Base-by-base conservation (phyloP, 1,284 basidiomycete species). In the Gastroboletus turbinatus region DNA sequence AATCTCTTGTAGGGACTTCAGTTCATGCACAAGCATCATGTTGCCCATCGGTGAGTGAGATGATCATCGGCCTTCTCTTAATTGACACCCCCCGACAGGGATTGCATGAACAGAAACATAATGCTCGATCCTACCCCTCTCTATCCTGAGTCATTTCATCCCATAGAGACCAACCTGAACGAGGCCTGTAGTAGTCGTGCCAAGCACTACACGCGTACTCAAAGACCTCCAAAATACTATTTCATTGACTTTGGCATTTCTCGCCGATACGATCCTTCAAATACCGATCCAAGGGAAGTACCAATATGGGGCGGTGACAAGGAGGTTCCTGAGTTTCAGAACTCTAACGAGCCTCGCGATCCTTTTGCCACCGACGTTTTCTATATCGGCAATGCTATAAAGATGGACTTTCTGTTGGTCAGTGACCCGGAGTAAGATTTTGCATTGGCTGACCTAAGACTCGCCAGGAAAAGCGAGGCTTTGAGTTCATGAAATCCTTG, bases 91-190 rank as follows among this genome's bases (percentile, higher is more conserved):
- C n/a, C n/a, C n/a, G 2, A n/a, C 11, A 81, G 80, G 2, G 78
- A 81, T 53, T 70, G 69, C 46, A 69, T 71, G 50, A 19, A 36
- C 5, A 39, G 61, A 23, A 78, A 78, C 52, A 65, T 77, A 42
- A 73, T 78, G 74, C 66, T 77, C 62, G 75, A 76, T 46, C 65
- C 72, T 2, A 46, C 64, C 45, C 65, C 67, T 21, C 74, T 64
- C 27, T 65, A 60, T 35, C 38, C 44, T 4, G 47, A 63, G 13
- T 46, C 53, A 0, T 64, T 59, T 21, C 63, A 65, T 6, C 63
- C 63, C 9, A 19, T 51, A 0, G 32, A 44, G 5, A 56, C 1
- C 0, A 9, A 25, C 11, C 7, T 52, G 45, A 55, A 43, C 38
- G 50, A 25, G 27, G 43, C 63, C 17, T 61, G 17, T 2, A 47